These are phyloP conservation scores for Sporisorium exsertum DNA, from an alignment of 1,284 basidiomycete genomes.

Conservation along the genomic window DNA sequence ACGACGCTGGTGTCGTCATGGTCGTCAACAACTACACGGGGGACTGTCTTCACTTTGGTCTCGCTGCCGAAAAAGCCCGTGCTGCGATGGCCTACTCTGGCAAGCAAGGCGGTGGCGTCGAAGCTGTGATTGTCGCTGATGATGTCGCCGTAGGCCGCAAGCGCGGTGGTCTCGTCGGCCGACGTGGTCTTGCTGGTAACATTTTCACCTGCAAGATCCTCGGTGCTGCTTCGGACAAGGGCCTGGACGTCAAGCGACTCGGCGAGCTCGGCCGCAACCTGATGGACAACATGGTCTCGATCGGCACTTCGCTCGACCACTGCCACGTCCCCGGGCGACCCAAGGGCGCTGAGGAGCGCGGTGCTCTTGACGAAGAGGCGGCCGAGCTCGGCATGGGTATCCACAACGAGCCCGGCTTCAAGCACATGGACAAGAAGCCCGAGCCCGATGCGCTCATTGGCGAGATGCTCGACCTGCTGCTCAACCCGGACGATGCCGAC, in stretches of 20 bases:
- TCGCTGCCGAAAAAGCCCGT: constrained; percentile 68
- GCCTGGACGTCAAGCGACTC: constrained; percentile 57
- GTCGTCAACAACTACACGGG: constrained; percentile 72
- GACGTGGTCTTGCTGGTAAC: constrained; percentile 71
- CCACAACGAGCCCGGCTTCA: constrained; percentile 75
- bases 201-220: constrained; percentile 69
- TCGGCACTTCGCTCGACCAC: constrained; percentile 75
- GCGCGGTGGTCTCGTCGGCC: constrained; percentile 71
- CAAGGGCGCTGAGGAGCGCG: constrained; percentile 62
- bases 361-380: constrained; percentile 67
- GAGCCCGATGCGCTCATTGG: constrained; percentile 53
- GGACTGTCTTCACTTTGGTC: constrained; percentile 72
- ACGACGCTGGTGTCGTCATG: constrained; percentile 69
- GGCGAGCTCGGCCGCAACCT: constrained; percentile 74
- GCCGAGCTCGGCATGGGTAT: constrained; percentile 75
- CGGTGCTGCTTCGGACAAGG: constrained; percentile 65
- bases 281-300: constrained; percentile 72
- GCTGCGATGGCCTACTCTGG: constrained; percentile 59
- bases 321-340: constrained; percentile 74
- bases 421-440: constrained; percentile 66
- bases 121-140: constrained; percentile 72
- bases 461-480: constrained; percentile 65
- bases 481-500: constrained; percentile 71
- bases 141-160: constrained; percentile 72
- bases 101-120: constrained; percentile 70